Conservation (phyloP, 2,329 filamentous ascomycete species). For the Pezicula neosporulosa region DNA sequence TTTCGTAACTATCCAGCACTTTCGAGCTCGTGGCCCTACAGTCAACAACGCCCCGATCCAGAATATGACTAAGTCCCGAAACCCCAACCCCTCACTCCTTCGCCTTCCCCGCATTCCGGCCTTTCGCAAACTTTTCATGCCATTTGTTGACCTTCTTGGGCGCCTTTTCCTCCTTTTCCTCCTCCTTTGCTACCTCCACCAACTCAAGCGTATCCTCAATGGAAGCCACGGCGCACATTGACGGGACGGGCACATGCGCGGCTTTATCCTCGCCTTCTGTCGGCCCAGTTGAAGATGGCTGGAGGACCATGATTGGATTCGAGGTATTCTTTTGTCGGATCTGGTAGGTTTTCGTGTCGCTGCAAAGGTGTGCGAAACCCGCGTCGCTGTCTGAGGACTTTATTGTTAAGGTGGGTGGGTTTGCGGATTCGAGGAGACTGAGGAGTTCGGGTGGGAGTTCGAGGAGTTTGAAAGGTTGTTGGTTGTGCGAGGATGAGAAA, state of each 20-base stretch:
- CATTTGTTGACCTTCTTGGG: conserved; percentile 43
- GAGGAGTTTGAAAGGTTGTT: conserved; percentile 54
- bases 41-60: no score
- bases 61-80: no score
- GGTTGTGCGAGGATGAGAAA: conserved; percentile 45
- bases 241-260: conserved; percentile 28
- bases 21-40: no score
- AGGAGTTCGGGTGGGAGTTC: conserved; percentile 59
- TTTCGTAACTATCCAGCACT: no score
- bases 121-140: conserved; percentile 53
- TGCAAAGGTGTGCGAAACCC: conserved; percentile 49
- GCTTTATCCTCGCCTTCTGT: conserved; percentile 14
- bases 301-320: conserved; percentile 58
- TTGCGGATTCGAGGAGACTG: conserved; percentile 48
- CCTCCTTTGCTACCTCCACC: conserved; percentile 34
- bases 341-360: conserved; percentile 49
- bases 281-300: conserved; percentile 25
- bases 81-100: conserved; percentile 1
- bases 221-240: conserved; percentile 48
- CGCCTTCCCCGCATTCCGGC: conserved; percentile 17
- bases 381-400: conserved; percentile 19
- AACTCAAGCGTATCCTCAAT: conserved; percentile 62
- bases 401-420: conserved; percentile 44
- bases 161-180: conserved; percentile 20
- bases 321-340: conserved; percentile 66